Percentiles rank a stretch among this genome's conserved stretches.
phyloP scores from a whole-genome alignment of 1,139 yeast genomes.

The Candida frijolesensis region DNA sequence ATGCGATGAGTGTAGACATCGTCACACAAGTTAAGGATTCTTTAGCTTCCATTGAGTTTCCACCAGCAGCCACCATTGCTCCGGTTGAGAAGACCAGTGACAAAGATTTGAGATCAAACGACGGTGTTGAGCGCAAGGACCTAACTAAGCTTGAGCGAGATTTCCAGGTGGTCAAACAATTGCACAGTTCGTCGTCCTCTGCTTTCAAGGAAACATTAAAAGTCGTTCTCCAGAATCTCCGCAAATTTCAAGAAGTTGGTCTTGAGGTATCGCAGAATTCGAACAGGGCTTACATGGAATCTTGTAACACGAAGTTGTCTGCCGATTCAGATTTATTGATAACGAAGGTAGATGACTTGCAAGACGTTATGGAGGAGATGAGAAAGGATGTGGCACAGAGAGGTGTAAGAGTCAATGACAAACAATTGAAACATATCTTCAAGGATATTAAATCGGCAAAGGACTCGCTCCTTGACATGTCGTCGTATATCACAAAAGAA shows the following conservation, averaged over 20 bases:
- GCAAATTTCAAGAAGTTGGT: slow-evolving; percentile 49
- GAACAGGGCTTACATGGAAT: slow-evolving; percentile 72
- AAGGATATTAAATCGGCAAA: slow-evolving; percentile 68
- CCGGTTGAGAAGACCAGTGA: not conserved
- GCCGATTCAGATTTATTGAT: slow-evolving; percentile 74
- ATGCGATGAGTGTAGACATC: slow-evolving; percentile 26
- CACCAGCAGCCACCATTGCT: slow-evolving; percentile 10
- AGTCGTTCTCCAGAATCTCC: slow-evolving; percentile 49
- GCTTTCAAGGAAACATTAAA: slow-evolving; percentile 46
- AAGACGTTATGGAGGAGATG: slow-evolving; percentile 86
- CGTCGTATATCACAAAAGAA: slow-evolving; percentile 65
- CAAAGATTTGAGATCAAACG: not conserved
- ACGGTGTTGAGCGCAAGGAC: slow-evolving; percentile 9
- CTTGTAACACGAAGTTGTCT: slow-evolving; percentile 72
- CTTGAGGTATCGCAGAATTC: slow-evolving; percentile 45
- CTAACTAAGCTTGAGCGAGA: slow-evolving; percentile 48
- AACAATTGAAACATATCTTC: slow-evolving; percentile 67
- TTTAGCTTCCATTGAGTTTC: slow-evolving; percentile 25
- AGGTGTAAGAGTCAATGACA: slow-evolving; percentile 80
- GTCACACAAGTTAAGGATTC: slow-evolving; percentile 26
- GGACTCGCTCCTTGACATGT: slow-evolving; percentile 52
- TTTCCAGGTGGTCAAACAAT: slow-evolving; percentile 63
- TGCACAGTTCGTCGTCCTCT: slow-evolving; percentile 50
- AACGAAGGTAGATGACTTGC: slow-evolving; percentile 86
- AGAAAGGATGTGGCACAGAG: slow-evolving; percentile 91